Conservation (phyloP, 2,329 filamentous ascomycete species). For the Ustulina deusta region DNA sequence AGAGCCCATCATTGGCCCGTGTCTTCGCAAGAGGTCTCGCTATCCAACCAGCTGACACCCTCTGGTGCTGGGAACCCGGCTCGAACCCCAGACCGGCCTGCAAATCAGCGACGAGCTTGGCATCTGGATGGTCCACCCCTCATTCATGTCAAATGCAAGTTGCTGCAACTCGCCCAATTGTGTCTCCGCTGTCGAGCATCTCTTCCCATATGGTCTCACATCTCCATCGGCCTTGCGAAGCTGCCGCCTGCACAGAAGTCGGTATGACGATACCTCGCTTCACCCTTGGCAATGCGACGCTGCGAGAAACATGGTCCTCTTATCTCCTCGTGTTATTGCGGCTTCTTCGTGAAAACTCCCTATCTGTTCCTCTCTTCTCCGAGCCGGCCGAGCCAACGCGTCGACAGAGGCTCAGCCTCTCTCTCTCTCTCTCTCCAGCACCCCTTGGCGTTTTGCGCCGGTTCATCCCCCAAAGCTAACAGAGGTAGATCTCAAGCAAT, state of each 20-base stretch:
- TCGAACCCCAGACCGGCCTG: conserved; percentile 52
- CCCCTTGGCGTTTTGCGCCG: conserved; percentile 28
- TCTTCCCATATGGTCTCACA: conserved; percentile 8
- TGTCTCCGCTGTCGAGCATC: conserved; percentile 22
- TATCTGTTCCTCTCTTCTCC: conserved; percentile 40
- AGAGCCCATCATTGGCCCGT: conserved; percentile 41
- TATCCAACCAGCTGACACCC: conserved; percentile 55
- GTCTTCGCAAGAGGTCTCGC: conserved; percentile 46
- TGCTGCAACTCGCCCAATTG: conserved; percentile 46
- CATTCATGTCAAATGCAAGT: conserved; percentile 37
- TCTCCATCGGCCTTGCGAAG: conserved; percentile 35
- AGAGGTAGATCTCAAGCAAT: conserved; percentile 36
- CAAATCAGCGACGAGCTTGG: conserved; percentile 54
- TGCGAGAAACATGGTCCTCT: conserved; percentile 34
- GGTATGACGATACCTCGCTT: conserved; percentile 48
- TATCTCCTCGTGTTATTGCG: conserved; percentile 49
- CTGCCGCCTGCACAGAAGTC: conserved; percentile 39
- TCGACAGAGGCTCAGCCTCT: conserved; percentile 42
- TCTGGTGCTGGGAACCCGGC: conserved; percentile 42
- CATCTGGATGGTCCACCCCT: conserved; percentile 35
- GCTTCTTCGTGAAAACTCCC: conserved; percentile 42
- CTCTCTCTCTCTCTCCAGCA: conserved; percentile 6
- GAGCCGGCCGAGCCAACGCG: conserved; percentile 43
- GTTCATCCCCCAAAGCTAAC: conserved; percentile 36
- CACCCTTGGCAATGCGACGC: conserved; percentile 37